Conservation (phyloP, 306 rosid genomes). For the Alnus rubra region DNA sequence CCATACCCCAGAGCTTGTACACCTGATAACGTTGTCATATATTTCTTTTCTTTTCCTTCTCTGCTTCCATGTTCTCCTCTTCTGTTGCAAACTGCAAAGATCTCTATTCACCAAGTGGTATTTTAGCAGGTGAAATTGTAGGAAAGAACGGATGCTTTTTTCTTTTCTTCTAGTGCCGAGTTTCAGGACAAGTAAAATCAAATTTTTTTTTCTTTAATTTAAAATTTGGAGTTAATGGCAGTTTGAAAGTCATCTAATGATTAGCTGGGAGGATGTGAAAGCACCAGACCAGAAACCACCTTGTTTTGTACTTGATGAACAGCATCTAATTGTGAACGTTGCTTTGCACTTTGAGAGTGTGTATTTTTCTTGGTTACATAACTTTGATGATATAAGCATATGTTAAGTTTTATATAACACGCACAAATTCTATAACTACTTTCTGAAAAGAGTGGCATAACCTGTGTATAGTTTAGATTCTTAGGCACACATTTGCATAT, state of each 20-base stretch:
- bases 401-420: background rate
- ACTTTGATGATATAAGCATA: background rate
- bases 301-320: background rate
- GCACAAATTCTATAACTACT: background rate
- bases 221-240: background rate
- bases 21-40: background rate
- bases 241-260: background rate
- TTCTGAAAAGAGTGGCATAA: conserved; percentile 17
- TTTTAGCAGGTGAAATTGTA: background rate
- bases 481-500: background rate
- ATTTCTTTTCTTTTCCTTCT: background rate
- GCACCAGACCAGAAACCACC: background rate
- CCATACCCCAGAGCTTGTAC: background rate
- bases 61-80: background rate
- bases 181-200: background rate
- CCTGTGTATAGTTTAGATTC: background rate
- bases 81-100: background rate
- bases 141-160: background rate
- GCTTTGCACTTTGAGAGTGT: background rate
- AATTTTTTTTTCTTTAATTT: background rate
- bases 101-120: background rate
- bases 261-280: background rate
- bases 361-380: background rate
- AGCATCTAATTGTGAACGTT: background rate
- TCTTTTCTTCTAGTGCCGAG: background rate